These are phyloP conservation scores for Millerozyma miso DNA, from an alignment of 805 yeast species.

Conservation along the genomic window DNA sequence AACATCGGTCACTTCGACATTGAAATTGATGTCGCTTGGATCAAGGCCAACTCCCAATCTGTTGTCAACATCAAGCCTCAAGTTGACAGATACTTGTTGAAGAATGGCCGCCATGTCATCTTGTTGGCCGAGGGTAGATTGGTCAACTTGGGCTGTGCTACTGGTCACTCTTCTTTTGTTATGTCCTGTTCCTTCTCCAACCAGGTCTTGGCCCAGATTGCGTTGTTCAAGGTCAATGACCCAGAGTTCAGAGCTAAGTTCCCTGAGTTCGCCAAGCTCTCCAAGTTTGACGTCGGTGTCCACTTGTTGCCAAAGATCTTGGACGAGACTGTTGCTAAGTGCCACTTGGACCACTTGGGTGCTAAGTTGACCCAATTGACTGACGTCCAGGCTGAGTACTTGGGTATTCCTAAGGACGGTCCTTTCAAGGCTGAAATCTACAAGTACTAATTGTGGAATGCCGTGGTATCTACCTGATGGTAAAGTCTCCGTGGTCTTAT, in stretches of 20 bases:
- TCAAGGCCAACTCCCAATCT: slow-evolving; percentile 88
- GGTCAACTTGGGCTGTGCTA: slow-evolving; percentile 99
- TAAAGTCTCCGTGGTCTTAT: slow-evolving; percentile 6
- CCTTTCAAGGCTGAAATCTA: slow-evolving; percentile 97
- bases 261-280: slow-evolving; percentile 86
- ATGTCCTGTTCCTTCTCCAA: slow-evolving; percentile 99
- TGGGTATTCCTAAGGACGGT: slow-evolving; percentile 87
- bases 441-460: slow-evolving; percentile 65
- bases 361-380: slow-evolving; percentile 78
- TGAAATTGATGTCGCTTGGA: slow-evolving; percentile 99
- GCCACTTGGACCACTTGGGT: slow-evolving; percentile 93
- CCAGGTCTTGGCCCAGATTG: slow-evolving; percentile 99
- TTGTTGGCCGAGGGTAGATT: slow-evolving; percentile 98
- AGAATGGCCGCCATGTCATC: slow-evolving; percentile 88
- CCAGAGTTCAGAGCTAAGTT: slow-evolving; percentile 69
- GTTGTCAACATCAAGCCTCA: slow-evolving; percentile 98
- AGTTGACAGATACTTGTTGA: slow-evolving; percentile 93
- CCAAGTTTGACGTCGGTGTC: slow-evolving; percentile 87
- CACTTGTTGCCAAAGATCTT: slow-evolving; percentile 96
- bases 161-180: slow-evolving; percentile 98
- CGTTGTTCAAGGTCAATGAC: slow-evolving; percentile 87
- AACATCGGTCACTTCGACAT: slow-evolving; percentile 99
- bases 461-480: slow-evolving; percentile 12
- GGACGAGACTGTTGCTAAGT: slow-evolving; percentile 97
- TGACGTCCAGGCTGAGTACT: slow-evolving; percentile 84